A percentile compares a stretch with the other conserved stretches of the same genome.
These are phyloP conservation scores for Xylariaceae sp. DNA, from an alignment of 2,329 filamentous ascomycete species.

Conservation along the genomic window DNA sequence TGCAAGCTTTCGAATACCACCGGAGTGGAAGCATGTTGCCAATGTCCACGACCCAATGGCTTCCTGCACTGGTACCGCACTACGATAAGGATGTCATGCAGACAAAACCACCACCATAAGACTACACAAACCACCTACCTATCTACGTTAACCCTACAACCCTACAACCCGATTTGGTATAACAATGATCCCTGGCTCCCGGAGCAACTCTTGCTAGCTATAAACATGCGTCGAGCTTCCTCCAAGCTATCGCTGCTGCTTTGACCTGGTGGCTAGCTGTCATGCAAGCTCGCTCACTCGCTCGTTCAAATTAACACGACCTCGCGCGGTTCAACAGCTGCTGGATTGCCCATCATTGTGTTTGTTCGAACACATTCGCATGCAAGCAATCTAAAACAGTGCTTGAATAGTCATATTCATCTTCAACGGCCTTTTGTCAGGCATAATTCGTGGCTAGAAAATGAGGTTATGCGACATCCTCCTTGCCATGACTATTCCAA, in stretches of 20 bases:
- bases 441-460: slow-evolving; percentile 3
- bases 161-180: slow-evolving; percentile 4
- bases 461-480: slow-evolving; percentile 25
- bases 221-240: slow-evolving; percentile 8
- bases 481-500: slow-evolving; percentile 14
- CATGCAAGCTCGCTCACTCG: slow-evolving; percentile 4
- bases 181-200: slow-evolving; percentile 3
- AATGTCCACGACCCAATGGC: background rate
- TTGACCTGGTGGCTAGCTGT: slow-evolving; percentile 12
- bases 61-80: slow-evolving; percentile 8
- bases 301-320: background rate
- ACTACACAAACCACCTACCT: slow-evolving; percentile 2
- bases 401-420: slow-evolving; percentile 7
- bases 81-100: slow-evolving; percentile 16
- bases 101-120: slow-evolving; percentile 7
- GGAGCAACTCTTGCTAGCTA: background rate
- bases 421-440: background rate
- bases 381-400: slow-evolving; percentile 1
- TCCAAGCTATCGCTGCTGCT: background rate
- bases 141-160: slow-evolving; percentile 10
- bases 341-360: background rate
- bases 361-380: background rate
- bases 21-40: slow-evolving; percentile 4
- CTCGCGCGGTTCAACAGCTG: background rate
- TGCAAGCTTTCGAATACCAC: background rate